Evolutionary conservation across 2,329 filamentous ascomycete species (phyloP).

Genomic region (Sordariomycetes sp.): DNA sequence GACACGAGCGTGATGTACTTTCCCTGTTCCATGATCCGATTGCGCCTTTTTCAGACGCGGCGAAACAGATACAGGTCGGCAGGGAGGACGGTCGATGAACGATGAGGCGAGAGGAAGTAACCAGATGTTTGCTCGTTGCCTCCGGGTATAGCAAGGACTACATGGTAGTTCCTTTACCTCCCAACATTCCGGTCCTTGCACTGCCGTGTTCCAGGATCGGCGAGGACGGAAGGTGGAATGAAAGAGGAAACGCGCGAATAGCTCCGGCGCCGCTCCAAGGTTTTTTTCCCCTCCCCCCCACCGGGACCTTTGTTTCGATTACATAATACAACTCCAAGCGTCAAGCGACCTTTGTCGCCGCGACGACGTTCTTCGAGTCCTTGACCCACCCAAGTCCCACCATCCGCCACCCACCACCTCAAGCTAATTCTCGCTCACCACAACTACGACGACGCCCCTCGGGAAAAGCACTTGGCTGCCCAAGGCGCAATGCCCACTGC

Average conservation of each 20-base stretch:
- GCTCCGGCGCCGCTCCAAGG: not conserved
- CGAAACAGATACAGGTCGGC: not conserved
- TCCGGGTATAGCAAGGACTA: not conserved
- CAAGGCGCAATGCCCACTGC: not conserved
- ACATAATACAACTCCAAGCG: not conserved
- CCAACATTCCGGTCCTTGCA: not conserved
- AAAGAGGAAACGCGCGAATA: not conserved
- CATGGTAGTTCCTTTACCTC: not conserved
- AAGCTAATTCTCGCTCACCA: not conserved
- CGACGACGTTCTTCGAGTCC: no score
- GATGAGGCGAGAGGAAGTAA: no score
- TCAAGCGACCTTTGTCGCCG: no score
- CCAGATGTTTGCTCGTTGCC: no score
- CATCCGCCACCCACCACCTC: not conserved
- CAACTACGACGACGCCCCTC: not conserved
- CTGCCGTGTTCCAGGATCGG: not conserved
- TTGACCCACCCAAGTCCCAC: no score
- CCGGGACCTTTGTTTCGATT: not conserved
- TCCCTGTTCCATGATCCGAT: not conserved
- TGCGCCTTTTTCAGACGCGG: not conserved
- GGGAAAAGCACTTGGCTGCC: not conserved
- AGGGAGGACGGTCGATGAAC: not conserved
- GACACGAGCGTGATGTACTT: conserved; percentile 71
- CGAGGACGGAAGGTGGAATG: not conserved
- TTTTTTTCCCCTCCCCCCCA: no score